Percentiles rank a stretch among this genome's conserved stretches.
Evolutionary conservation across 345 rosid species (phyloP).

Genomic region (Erysimum cheiranthoides): DNA sequence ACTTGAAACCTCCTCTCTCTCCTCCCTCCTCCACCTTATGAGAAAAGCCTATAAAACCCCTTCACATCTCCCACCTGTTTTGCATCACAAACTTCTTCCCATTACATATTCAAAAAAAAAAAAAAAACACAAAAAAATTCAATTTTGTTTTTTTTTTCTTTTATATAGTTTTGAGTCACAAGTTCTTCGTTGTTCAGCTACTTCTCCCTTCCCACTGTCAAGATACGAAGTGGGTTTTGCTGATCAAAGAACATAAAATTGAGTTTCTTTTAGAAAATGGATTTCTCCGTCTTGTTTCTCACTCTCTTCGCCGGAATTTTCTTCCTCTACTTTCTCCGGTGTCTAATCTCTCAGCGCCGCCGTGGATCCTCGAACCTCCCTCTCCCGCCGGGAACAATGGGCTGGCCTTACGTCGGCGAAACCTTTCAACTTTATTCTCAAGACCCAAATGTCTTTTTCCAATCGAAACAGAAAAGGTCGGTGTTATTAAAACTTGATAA

Average conservation of each 20-base stretch:
- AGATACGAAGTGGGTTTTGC: slow-evolving; percentile 27
- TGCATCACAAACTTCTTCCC: slow-evolving; percentile 36
- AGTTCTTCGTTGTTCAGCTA: slow-evolving; percentile 40
- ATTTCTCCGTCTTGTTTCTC: slow-evolving; percentile 41
- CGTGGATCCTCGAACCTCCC: slow-evolving; percentile 50
- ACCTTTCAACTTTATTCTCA: slow-evolving; percentile 91
- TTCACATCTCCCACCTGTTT: slow-evolving; percentile 39
- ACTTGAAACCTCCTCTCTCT: slow-evolving; percentile 20
- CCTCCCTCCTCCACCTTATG: slow-evolving; percentile 17
- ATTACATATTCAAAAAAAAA: neutral
- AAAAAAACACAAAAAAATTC: neutral
- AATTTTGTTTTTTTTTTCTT: neutral
- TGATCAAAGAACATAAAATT: neutral
- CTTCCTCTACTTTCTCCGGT: slow-evolving; percentile 46
- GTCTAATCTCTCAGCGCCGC: slow-evolving; percentile 40
- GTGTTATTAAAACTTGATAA: neutral
- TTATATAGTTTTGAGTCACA: slow-evolving; percentile 22
- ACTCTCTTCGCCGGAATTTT: slow-evolving; percentile 40
- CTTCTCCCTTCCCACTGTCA: slow-evolving; percentile 22
- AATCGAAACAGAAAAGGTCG: slow-evolving; percentile 66
- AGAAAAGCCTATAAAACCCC: slow-evolving; percentile 46
- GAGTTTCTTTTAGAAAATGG: slow-evolving; percentile 40
- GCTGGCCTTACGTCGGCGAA: slow-evolving; percentile 88
- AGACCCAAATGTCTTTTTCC: slow-evolving; percentile 84
- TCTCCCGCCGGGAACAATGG: slow-evolving; percentile 87